Conservation (phyloP, 805 yeast species). For the Maudiozyma barnettii region DNA sequence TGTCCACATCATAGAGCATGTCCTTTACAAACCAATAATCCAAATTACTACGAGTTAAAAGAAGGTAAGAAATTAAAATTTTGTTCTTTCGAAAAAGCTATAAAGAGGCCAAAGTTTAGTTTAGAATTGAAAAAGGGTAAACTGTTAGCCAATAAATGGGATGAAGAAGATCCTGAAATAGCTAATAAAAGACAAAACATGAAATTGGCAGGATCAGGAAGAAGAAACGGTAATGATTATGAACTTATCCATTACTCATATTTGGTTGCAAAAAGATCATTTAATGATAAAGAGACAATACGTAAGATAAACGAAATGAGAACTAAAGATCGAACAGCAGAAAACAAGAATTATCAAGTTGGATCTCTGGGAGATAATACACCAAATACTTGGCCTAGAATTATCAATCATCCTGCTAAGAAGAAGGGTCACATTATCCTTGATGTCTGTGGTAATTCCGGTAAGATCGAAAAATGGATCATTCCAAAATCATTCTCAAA, state of each 20-base stretch:
- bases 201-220: conserved; percentile 54
- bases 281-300: conserved; percentile 35
- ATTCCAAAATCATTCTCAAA: conserved; percentile 70
- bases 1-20: conserved; percentile 82
- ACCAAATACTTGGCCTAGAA: conserved; percentile 55
- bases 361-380: conserved; percentile 21
- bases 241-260: conserved; percentile 71
- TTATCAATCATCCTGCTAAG: conserved; percentile 61
- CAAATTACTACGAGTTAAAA: conserved; percentile 48
- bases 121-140: conserved; percentile 80
- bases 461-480: conserved; percentile 78
- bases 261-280: conserved; percentile 55
- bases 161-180: conserved; percentile 42
- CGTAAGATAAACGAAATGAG: conserved; percentile 35
- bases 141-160: conserved; percentile 65
- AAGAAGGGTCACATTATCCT: conserved; percentile 74
- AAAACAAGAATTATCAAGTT: conserved; percentile 11
- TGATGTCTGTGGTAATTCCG: conserved; percentile 71
- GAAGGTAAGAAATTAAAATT: conserved; percentile 56
- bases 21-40: conserved; percentile 74
- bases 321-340: conserved; percentile 7
- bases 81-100: conserved; percentile 64
- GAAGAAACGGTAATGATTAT: conserved; percentile 59
- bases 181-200: conserved; percentile 36
- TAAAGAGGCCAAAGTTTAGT: conserved; percentile 70